These are phyloP conservation scores for Tilletiaria anomala DNA, from an alignment of 1,284 basidiomycete genomes.

Conservation along the genomic window DNA sequence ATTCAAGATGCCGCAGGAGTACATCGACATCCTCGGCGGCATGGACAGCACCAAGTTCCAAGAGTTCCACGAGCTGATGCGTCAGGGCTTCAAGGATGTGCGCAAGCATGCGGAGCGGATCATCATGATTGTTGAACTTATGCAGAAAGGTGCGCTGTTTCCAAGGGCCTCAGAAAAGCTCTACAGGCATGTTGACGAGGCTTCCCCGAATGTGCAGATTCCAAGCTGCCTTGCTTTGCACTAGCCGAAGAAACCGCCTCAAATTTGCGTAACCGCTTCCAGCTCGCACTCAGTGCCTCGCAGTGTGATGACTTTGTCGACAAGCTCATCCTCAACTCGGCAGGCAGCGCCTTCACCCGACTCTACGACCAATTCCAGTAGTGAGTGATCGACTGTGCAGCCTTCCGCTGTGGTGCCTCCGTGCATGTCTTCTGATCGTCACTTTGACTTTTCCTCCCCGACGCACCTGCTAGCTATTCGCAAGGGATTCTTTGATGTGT, in stretches of 20 bases:
- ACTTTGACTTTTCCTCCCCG: too few relatives aligned
- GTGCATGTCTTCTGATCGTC: too few relatives aligned
- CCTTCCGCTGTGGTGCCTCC: too few relatives aligned
- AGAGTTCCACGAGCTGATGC: conserved; percentile 77
- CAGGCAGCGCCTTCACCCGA: conserved; percentile 34
- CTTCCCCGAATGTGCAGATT: conserved; percentile 49
- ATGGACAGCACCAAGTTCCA: conserved; percentile 59
- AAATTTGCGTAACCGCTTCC: conserved; percentile 78
- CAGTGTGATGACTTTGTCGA: conserved; percentile 70
- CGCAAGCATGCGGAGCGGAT: conserved; percentile 94
- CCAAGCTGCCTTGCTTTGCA: conserved; percentile 78
- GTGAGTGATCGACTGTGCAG: too few relatives aligned
- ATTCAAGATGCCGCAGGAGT: conserved; percentile 91
- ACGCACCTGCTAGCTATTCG: too few relatives aligned
- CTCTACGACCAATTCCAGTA: conserved; percentile 38
- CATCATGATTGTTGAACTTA: conserved; percentile 85
- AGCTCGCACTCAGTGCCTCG: conserved; percentile 70
- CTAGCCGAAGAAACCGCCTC: conserved; percentile 78
- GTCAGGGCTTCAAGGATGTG: conserved; percentile 80
- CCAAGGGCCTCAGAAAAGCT: not conserved
- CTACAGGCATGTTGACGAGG: not conserved
- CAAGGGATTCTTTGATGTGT: too few relatives aligned
- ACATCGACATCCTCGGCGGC: conserved; percentile 90
- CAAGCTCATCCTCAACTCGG: conserved; percentile 22
- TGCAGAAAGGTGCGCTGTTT: conserved; percentile 65